Base-by-base conservation (phyloP, 768 basidiomycete species). In the Amanita muscaria region DNA sequence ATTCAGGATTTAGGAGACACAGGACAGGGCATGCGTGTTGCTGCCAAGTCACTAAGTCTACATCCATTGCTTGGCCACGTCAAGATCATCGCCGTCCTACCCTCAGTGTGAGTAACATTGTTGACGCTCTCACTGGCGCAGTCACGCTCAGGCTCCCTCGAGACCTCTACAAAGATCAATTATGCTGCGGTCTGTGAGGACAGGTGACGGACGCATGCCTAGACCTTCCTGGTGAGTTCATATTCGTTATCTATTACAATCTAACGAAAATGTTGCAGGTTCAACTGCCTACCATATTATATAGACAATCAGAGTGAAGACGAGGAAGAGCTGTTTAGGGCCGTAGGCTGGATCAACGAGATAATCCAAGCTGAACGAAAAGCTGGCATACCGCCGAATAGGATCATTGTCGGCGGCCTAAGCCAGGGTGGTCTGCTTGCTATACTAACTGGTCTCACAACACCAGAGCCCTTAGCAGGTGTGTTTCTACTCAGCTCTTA, bases 381-480 rank as follows among this genome's bases (percentile, higher is more conserved):
- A 29, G 63, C 66, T 5, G 74, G 74, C 22, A 76, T 85, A 32
- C 69, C 75, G 1, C 61, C 74, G 16, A 57, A 72, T 29, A 69
- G 79, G 32, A 77, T 87, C 48, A 69, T 88, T 30, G 49, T 88
- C n/a, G 86, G 82, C 5, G 87, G 87, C 1, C 76, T 87, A 56
- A 78, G 74, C 40, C 85, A 88, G 57, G 85, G 83, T 15, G 80
- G 73, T 31, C 74, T 77, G 3, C 67, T 85, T 45, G 67, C 74
- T 3, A 60, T n/a, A n/a, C n/a, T n/a, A n/a, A n/a, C n/a, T n/a
- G n/a, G n/a, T n/a, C n/a, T n/a, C n/a, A n/a, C n/a, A n/a, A n/a
- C n/a, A n/a, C n/a, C n/a, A n/a, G n/a, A n/a, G n/a, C n/a, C n/a
- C n/a, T n/a, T n/a, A n/a, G n/a, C n/a, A n/a, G n/a, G n/a, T n/a